phyloP scores from a whole-genome alignment of 805 yeast species.

The Candida ascalaphidarum region DNA sequence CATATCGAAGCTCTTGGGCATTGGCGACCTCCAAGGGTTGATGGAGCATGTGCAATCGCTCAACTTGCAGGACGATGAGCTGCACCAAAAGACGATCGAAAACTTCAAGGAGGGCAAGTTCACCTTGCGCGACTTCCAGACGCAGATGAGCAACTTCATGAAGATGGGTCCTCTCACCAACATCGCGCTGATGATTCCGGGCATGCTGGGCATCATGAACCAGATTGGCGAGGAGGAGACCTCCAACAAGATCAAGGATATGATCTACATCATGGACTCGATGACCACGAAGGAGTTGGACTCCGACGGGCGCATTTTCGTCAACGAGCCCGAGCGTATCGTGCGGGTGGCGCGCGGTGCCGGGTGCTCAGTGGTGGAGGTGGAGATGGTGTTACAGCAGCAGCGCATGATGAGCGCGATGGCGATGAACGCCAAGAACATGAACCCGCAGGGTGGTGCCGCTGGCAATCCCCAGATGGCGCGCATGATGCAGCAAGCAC shows the following conservation, averaged over 20 bases:
- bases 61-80: conserved; percentile 53
- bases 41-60: conserved; percentile 89
- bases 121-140: conserved; percentile 83
- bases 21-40: conserved; percentile 90
- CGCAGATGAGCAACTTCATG: conserved; percentile 90
- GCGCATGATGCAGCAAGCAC: conserved; percentile 43
- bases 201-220: conserved; percentile 74
- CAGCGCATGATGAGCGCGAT: conserved; percentile 90
- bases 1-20: conserved; percentile 85
- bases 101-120: conserved; percentile 93
- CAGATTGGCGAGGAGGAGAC: conserved; percentile 92
- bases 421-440: conserved; percentile 63
- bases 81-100: conserved; percentile 84
- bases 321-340: conserved; percentile 75
- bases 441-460: conserved; percentile 21
- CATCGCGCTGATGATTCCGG: conserved; percentile 92
- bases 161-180: conserved; percentile 96
- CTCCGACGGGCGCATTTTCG: conserved; percentile 76
- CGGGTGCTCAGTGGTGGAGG: conserved; percentile 87
- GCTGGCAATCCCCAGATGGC: conserved; percentile 9
- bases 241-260: conserved; percentile 69
- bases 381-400: conserved; percentile 85
- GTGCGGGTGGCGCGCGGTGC: conserved; percentile 91
- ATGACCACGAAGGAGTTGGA: conserved; percentile 91
- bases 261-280: conserved; percentile 90